Base-by-base conservation (phyloP, 208 protist genomes). In the Acanthamoeba rhysodes region DNA sequence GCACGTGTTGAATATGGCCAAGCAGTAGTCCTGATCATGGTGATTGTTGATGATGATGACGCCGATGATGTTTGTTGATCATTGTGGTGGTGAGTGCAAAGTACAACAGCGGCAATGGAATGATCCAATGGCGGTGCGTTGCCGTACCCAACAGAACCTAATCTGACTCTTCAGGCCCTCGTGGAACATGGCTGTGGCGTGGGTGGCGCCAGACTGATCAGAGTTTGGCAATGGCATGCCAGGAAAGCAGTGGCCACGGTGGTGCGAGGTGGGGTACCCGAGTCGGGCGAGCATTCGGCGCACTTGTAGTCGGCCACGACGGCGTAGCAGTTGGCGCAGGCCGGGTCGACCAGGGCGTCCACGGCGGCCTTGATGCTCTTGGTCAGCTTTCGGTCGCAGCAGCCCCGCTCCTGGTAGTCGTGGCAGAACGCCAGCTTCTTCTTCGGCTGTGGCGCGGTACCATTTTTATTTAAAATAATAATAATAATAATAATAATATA, bases 401-500 rank as follows among this genome's bases (percentile, higher is more conserved):
- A 76, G 22, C n/a, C 12, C 18, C 68, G 68, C 22, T 41, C 34
- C 34, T 76, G 68, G 37, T 76, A 76, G 9, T 76, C 68, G 34
- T 76, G 68, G 68, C 68, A 76, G 68, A 76, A 76, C 14, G 68
- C 68, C 68, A 76, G 34, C 68, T 76, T 76, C 68, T 76, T 76
- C 34, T 76, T 76, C 14, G 68, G 68, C 68, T 76, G 34, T 6
- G 37, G 27, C 7, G 10, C 4, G 50, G 50, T 55, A 3, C 37
- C 37, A 41, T 41, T 41, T 41, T 4, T 41, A 41, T 41, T 7
- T 66, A 22, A 16, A 18, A 18, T 24, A 66, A n/a, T 66, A 66
- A 66, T n/a, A 66, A 66, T 27, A 22, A 5, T 6, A 24, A 27
- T 66, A 66, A n/a, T 27, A 66, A 66, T 4, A 22, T 27, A 66